Conservation (phyloP, 306 rosid genomes). For the Corylus heterophylla region DNA sequence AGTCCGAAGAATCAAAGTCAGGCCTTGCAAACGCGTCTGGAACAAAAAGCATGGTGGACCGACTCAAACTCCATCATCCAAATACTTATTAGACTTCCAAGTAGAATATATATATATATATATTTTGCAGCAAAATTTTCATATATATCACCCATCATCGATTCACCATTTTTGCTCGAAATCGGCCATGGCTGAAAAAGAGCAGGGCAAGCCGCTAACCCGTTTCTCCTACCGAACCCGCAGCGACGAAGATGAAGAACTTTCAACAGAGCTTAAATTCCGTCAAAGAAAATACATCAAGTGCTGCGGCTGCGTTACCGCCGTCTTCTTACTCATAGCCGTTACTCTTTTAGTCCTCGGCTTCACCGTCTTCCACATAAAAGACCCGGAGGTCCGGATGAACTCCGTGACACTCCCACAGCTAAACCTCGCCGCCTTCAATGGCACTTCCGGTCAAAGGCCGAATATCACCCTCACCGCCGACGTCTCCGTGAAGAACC, state of each 20-base stretch:
- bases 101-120: no score
- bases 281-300: constrained; percentile 19
- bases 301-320: constrained; percentile 45
- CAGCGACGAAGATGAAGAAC: constrained; percentile 15
- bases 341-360: constrained; percentile 39
- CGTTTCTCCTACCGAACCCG: constrained; percentile 1
- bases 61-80: neutral
- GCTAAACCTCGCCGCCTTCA: neutral
- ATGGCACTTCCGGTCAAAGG: neutral
- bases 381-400: constrained; percentile 30
- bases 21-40: constrained; percentile 19
- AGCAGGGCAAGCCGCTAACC: constrained; percentile 43
- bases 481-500: constrained; percentile 40
- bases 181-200: constrained; percentile 27
- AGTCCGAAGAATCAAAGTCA: neutral
- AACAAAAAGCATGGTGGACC: neutral
- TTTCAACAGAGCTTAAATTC: neutral
- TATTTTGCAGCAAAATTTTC: no score
- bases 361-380: constrained; percentile 49
- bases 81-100: no score
- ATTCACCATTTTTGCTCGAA: neutral
- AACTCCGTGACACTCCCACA: constrained; percentile 7
- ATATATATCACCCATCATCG: constrained; percentile 9
- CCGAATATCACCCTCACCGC: constrained; percentile 28
- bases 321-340: constrained; percentile 38